A percentile compares a stretch with the other conserved stretches of the same genome.
These are phyloP conservation scores for Coemansia umbellata DNA, from an alignment of 192 early-diverging fungal genomes.

Conservation along the genomic window DNA sequence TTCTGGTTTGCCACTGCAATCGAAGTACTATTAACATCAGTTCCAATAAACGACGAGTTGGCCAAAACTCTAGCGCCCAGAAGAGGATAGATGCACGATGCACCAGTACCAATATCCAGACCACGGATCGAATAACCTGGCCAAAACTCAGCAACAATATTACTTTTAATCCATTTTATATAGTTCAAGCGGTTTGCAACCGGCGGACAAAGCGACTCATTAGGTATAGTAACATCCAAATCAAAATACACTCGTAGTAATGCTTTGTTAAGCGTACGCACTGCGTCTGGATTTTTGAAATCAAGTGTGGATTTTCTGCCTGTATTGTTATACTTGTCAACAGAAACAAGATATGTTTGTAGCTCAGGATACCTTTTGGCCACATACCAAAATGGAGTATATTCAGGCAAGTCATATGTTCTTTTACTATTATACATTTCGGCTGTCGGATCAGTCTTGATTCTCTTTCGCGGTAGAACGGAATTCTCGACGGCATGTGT, in stretches of 20 bases:
- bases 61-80: constrained; percentile 60
- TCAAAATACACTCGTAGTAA: constrained; percentile 35
- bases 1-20: constrained; percentile 65
- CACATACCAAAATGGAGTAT: constrained; percentile 11
- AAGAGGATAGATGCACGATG: constrained; percentile 90
- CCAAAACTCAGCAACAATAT: constrained; percentile 8
- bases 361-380: constrained; percentile 13
- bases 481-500: too few relatives aligned
- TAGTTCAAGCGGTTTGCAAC: constrained; percentile 34
- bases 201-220: constrained; percentile 26
- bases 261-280: constrained; percentile 27
- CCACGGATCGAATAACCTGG: background rate
- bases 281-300: constrained; percentile 13
- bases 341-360: constrained; percentile 1
- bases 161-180: constrained; percentile 19
- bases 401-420: constrained; percentile 10
- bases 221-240: constrained; percentile 19
- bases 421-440: background rate
- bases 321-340: background rate
- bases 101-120: constrained; percentile 66
- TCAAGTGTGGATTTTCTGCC: constrained; percentile 12
- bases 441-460: background rate
- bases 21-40: constrained; percentile 68
- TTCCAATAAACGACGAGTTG: constrained; percentile 64
- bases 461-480: background rate